A percentile compares a stretch with the other conserved stretches of the same genome.
These are phyloP conservation scores for Saccharum officinarum DNA, from an alignment of 176 grass and related monocot genomes.

Conservation along the genomic window DNA sequence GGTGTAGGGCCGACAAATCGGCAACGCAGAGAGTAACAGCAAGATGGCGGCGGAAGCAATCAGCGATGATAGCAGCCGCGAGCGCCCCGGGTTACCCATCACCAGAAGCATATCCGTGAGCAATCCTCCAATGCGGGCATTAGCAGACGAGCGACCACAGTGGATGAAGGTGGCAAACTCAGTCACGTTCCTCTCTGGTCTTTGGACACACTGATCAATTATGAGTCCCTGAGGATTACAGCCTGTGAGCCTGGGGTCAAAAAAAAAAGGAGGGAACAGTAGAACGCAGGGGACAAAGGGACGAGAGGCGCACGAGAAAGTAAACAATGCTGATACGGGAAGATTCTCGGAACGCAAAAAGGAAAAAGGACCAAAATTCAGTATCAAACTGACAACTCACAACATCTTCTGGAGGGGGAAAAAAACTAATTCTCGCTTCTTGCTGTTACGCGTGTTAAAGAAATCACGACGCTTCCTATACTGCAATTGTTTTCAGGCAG, in stretches of 20 bases:
- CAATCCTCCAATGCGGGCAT: constrained; percentile 26
- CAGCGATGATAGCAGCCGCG: background rate
- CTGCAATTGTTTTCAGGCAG: background rate
- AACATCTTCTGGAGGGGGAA: background rate
- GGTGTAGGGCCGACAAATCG: constrained; percentile 44
- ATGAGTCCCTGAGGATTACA: constrained; percentile 13
- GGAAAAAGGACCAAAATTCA: background rate
- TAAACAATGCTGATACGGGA: constrained; percentile 40
- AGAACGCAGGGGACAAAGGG: background rate
- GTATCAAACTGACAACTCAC: constrained; percentile 6
- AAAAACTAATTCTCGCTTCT: background rate
- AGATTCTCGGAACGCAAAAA: constrained; percentile 26
- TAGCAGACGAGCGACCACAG: constrained; percentile 6
- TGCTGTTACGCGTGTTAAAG: background rate
- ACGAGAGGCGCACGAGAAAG: constrained; percentile 11
- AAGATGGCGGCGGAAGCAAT: constrained; percentile 31
- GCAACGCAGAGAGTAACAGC: constrained; percentile 42
- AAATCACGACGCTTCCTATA: background rate
- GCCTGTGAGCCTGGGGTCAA: background rate
- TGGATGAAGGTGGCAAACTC: background rate
- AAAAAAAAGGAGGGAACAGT: background rate
- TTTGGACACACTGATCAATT: background rate
- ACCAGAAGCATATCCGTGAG: constrained; percentile 11
- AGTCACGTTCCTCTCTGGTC: background rate
- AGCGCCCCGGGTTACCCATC: background rate